Conservation (phyloP, 352 stramenopile genomes). For the Ophiocytium majus region DNA sequence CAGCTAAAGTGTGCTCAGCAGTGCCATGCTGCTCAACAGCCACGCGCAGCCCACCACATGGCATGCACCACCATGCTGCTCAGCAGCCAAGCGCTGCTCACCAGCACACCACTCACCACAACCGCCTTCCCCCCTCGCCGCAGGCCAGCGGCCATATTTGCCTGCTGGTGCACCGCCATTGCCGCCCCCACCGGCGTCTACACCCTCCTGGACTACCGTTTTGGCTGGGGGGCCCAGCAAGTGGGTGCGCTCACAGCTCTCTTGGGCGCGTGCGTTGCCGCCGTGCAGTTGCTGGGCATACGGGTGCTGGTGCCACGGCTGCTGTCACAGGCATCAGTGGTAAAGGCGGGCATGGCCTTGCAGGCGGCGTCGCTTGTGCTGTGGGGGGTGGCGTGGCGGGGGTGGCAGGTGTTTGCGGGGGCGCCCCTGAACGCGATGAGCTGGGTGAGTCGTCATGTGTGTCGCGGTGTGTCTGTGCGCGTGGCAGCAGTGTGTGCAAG, state of each 20-base stretch:
- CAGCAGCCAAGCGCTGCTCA: too few relatives aligned
- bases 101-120: too few relatives aligned
- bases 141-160: neutral
- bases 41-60: too few relatives aligned
- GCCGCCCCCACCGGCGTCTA: slow-evolving; percentile 28
- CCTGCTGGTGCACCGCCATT: slow-evolving; percentile 21
- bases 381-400: slow-evolving; percentile 30
- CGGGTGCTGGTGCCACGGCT: neutral
- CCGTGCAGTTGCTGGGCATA: slow-evolving; percentile 28
- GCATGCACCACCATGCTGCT: too few relatives aligned
- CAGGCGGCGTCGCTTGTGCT: slow-evolving; percentile 20
- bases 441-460: too few relatives aligned
- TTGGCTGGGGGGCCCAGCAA: slow-evolving; percentile 38
- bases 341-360: neutral
- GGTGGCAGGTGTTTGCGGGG: slow-evolving; percentile 42
- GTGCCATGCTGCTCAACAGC: too few relatives aligned
- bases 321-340: neutral
- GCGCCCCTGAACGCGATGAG: slow-evolving; percentile 12
- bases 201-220: slow-evolving; percentile 51
- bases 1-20: too few relatives aligned
- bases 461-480: too few relatives aligned
- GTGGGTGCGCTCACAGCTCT: slow-evolving; percentile 29
- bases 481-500: too few relatives aligned
- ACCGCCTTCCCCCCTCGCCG: neutral
- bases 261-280: slow-evolving; percentile 30